Base-by-base conservation (phyloP, 1,139 yeast species). In the Yamadazyma jaroonii region DNA sequence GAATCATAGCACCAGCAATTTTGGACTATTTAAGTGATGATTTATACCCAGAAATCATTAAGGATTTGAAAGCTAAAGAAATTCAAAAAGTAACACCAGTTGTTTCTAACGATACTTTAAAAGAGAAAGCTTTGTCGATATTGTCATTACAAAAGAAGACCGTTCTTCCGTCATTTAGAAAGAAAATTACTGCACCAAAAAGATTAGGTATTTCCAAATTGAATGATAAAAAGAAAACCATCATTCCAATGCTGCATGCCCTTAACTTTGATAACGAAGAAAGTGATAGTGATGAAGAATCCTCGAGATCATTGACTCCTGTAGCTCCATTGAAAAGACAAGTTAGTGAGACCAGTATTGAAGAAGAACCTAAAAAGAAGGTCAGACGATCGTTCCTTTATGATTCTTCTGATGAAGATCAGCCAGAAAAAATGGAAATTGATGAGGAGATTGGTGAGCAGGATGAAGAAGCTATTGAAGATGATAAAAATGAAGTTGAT, bases 221-320 rank as follows among this genome's bases (percentile, higher is more conserved):
- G n/a, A n/a, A n/a, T n/a, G n/a, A n/a, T n/a, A n/a, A 25, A 8
- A 25, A n/a, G 17, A 24, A 31, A 24, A 59, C 52, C 25, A 49
- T 68, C 36, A 59, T 81, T 32, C 95, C 94, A 1, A 73, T 84
- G 81, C 83, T 81, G 38, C 92, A 85, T 61, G 78, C 82, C 1
- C 72, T 85, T 45, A 83, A 85, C 49, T 77, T 64, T 43, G 76
- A 71, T 38, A 59, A 67, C 27, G 66, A 63, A 6, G 42, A 44
- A 11, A 64, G 67, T 36, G 74, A 62, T 29, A 75, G 74, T 10
- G 76, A 67, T 5, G 64, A 57, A 13, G 70, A 61, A 1, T 58
- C 67, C 1, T 69, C 74, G 40, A 62, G 73, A 34, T 63, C 77
- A 0, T 59, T 67, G 5, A 67, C 74, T 1, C 72, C 75, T 1